These are phyloP conservation scores for Arthrocladium fulminans DNA, from an alignment of 2,329 filamentous ascomycete genomes.

Conservation along the genomic window DNA sequence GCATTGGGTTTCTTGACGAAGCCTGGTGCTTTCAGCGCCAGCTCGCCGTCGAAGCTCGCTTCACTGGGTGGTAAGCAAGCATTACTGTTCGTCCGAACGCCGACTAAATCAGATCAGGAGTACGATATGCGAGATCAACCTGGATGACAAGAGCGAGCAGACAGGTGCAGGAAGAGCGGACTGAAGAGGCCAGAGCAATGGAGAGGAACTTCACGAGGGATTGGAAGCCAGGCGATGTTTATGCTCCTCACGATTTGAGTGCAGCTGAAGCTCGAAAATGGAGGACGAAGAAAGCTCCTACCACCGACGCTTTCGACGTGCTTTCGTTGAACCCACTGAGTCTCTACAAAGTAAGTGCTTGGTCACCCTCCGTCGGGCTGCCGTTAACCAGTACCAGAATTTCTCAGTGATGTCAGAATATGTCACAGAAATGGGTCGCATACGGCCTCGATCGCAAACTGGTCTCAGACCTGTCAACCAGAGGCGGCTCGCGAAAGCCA, in stretches of 20 bases:
- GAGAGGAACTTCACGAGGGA: conserved; percentile 47
- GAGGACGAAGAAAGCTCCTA: conserved; percentile 48
- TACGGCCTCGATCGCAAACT: conserved; percentile 66
- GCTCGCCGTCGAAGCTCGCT: not conserved
- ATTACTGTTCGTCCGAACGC: not conserved
- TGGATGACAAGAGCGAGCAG: conserved; percentile 1
- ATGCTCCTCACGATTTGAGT: conserved; percentile 80
- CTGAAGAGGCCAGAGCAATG: conserved; percentile 31
- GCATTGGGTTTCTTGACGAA: not conserved
- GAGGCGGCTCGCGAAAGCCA: conserved; percentile 83
- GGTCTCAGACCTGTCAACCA: conserved; percentile 84
- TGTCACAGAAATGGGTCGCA: conserved; percentile 74
- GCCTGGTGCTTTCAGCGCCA: not conserved
- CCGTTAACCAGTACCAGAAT: conserved; percentile 52
- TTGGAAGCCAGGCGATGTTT: conserved; percentile 74
- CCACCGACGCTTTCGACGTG: conserved; percentile 67
- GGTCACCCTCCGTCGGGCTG: not conserved
- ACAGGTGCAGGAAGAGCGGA: conserved; percentile 26
- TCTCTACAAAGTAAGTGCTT: conserved; percentile 66
- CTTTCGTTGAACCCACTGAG: conserved; percentile 70
- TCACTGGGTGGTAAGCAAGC: not conserved
- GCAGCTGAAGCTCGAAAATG: conserved; percentile 73
- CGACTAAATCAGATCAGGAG: not conserved
- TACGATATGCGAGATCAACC: not conserved
- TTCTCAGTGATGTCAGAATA: conserved; percentile 86